Conservation (phyloP, 768 basidiomycete genomes). For the Russula foetens region DNA sequence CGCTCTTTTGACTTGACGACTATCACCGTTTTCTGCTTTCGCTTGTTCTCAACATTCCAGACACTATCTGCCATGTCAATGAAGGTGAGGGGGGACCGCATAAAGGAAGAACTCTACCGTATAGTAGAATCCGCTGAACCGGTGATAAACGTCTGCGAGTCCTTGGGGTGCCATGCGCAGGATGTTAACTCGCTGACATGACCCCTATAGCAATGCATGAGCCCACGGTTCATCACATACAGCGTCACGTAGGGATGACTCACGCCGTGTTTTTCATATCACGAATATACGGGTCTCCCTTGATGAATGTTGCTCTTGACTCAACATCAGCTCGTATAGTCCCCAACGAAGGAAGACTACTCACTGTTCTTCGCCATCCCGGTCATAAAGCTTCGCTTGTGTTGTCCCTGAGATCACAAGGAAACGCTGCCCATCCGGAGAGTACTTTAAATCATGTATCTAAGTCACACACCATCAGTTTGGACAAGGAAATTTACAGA, state of each 20-base stretch:
- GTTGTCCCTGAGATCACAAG: conserved; percentile 83
- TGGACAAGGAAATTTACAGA: conserved; percentile 5
- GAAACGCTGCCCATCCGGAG: conserved; percentile 78
- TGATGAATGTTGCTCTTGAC: conserved; percentile 66
- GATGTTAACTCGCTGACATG: conserved; percentile 88
- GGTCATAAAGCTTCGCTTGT: conserved; percentile 82
- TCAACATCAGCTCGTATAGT: conserved; percentile 42
- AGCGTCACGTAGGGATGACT: conserved; percentile 25
- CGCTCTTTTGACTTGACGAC: conserved; percentile 95
- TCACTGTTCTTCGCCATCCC: conserved; percentile 90
- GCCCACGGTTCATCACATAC: not conserved
- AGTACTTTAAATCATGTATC: conserved; percentile 90
- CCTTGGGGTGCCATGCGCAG: conserved; percentile 92
- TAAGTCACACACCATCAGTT: conserved; percentile 26
- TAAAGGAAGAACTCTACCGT: conserved; percentile 40
- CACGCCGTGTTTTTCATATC: conserved; percentile 99
- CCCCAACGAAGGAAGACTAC: conserved; percentile 29
- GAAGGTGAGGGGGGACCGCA: not conserved
- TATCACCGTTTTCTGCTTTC: conserved; percentile 93
- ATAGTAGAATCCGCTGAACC: conserved; percentile 95
- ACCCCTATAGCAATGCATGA: conserved; percentile 44
- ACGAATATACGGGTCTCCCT: conserved; percentile 96
- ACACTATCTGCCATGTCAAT: conserved; percentile 46
- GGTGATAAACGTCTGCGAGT: conserved; percentile 79
- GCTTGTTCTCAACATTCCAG: conserved; percentile 89